Evolutionary conservation across 2,329 filamentous ascomycete genomes (phyloP).

Genomic region (Iodosphaeria phyllophila): DNA sequence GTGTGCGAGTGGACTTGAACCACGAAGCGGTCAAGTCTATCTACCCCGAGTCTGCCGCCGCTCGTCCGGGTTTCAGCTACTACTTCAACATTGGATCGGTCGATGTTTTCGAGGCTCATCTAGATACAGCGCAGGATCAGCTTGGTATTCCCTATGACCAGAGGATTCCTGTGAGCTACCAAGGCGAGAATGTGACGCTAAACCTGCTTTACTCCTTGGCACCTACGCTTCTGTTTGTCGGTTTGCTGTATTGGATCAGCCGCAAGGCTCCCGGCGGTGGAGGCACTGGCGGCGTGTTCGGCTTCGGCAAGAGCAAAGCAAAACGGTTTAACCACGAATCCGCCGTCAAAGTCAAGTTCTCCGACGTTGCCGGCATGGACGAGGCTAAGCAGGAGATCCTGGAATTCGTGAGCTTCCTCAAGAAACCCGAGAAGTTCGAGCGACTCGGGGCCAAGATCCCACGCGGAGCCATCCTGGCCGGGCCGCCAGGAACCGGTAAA

Average conservation of each 20-base stretch:
- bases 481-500: slow-evolving; percentile 97
- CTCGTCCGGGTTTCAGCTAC: slow-evolving; percentile 57
- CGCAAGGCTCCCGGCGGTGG: slow-evolving; percentile 49
- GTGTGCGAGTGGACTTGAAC: slow-evolving; percentile 66
- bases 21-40: slow-evolving; percentile 51
- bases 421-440: slow-evolving; percentile 83
- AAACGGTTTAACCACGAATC: slow-evolving; percentile 97
- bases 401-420: slow-evolving; percentile 96
- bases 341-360: slow-evolving; percentile 90
- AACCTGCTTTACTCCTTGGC: slow-evolving; percentile 62
- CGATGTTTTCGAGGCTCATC: slow-evolving; percentile 74
- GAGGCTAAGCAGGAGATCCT: slow-evolving; percentile 97
- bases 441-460: slow-evolving; percentile 95
- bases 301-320: slow-evolving; percentile 86
- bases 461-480: slow-evolving; percentile 85
- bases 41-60: slow-evolving; percentile 59
- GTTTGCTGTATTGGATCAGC: slow-evolving; percentile 62
- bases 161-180: slow-evolving; percentile 82
- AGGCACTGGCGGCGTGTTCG: slow-evolving; percentile 66
- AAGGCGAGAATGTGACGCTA: slow-evolving; percentile 54
- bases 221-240: slow-evolving; percentile 73
- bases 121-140: slow-evolving; percentile 78
- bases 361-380: slow-evolving; percentile 93
- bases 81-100: slow-evolving; percentile 93
- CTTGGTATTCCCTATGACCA: slow-evolving; percentile 73